Evolutionary conservation across 768 basidiomycete species (phyloP).

Genomic region (Sistotremastrum niveocremeum): DNA sequence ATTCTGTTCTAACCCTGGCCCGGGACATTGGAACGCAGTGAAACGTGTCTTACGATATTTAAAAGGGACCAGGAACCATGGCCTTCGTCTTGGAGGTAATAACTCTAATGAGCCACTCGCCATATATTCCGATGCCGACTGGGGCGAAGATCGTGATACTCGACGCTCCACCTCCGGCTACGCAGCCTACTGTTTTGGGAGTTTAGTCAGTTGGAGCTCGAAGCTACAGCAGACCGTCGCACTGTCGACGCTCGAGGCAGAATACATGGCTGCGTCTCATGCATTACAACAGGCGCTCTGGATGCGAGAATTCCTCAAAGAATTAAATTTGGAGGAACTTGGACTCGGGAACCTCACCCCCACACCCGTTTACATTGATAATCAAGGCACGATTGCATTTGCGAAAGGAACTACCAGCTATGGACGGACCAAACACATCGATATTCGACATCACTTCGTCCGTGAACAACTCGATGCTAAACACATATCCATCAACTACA

Average conservation of each 20-base stretch:
- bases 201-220: slow-evolving; percentile 19
- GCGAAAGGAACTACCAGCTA: slow-evolving; percentile 23
- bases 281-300: slow-evolving; percentile 16
- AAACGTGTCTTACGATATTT: slow-evolving; percentile 19
- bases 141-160: slow-evolving; percentile 11
- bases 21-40: slow-evolving; percentile 14
- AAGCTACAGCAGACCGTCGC: slow-evolving; percentile 23
- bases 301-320: slow-evolving; percentile 8
- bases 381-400: slow-evolving; percentile 21
- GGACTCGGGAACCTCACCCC: not conserved
- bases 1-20: slow-evolving; percentile 11
- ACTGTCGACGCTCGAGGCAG: slow-evolving; percentile 26
- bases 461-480: slow-evolving; percentile 18
- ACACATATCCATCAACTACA: slow-evolving; percentile 16
- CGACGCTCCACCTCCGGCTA: slow-evolving; percentile 24
- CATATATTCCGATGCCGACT: slow-evolving; percentile 17
- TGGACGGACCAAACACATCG: slow-evolving; percentile 28
- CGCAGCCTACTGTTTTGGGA: slow-evolving; percentile 18
- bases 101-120: slow-evolving; percentile 12
- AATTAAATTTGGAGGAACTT: slow-evolving; percentile 5
- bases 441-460: slow-evolving; percentile 26
- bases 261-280: slow-evolving; percentile 28
- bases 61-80: slow-evolving; percentile 9
- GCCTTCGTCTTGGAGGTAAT: slow-evolving; percentile 8
- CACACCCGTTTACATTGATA: slow-evolving; percentile 12